Evolutionary conservation across 192 early-diverging fungal species (phyloP), one percentile per base, ranked within the genome.

Genomic region (Podochytrium sp.): DNA sequence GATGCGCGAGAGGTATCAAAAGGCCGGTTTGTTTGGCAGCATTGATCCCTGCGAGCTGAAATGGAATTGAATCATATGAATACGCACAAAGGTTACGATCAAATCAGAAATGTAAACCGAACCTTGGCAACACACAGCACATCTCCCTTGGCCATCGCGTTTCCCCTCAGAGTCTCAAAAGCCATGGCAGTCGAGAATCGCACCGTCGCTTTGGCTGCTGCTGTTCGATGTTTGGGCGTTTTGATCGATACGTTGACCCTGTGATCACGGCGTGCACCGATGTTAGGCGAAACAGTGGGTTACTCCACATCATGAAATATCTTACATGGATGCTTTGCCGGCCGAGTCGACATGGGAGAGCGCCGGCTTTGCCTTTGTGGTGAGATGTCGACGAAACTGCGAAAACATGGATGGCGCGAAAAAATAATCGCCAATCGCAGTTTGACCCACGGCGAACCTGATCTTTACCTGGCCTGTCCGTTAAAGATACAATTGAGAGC

Each of bases 1-100:
- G 92, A 76, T 98, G 96, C 73, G 95, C 96, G 14, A 98, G 82
- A 0, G 96, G 96, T 55, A 98, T 92, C 58, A 95, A 61, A 40
- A 87, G 80, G 3, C 90, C 84, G 4, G 95, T 96, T 61, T 83
- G 84, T 78, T 98, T 98, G 42, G 94, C 95, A 4, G 91, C 96
- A 72, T 93, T 88, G 61, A 98, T 95, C 0, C 95, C 96, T 1
- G 96, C 94, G 12, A 96, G 88, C 32, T 53, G 62, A 29, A 14
- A 25, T 30, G 25, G 37, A 33, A 47, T 33, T 20, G 42, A 2
- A 7, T 35, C 1, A 27, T 34, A n/a, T n/a, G n/a, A 40, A 14
- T 14, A 23, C 7, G 40, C 29, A 63, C 16, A 20, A 32, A 63
- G 20, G 1, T 2, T 0, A 63, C 18, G 18, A 14, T 25, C 0